Evolutionary conservation across 495 filamentous ascomycete species (phyloP), one percentile per base, ranked within the genome.

Genomic region (Penicillium coprophilum): DNA sequence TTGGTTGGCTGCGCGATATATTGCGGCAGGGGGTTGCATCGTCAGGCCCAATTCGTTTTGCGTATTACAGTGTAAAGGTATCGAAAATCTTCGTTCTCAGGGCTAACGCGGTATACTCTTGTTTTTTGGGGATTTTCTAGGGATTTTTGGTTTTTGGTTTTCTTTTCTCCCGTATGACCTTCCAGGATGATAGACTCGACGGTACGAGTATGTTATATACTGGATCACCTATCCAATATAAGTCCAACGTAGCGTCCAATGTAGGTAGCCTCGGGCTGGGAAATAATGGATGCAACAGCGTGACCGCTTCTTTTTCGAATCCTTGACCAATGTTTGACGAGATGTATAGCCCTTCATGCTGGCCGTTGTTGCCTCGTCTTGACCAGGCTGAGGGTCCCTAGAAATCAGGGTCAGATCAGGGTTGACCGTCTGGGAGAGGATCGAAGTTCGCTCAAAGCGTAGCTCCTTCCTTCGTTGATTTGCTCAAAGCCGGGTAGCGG

Each of bases 401-500:
- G 8, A 50, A 30, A 12, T 27, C 15, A 21, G 32, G 50, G 39
- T 38, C 51, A 39, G 56, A 53, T 56, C 56, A 50, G 38, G 56
- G 66, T 40, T 46, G 60, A 68, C 66, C 66, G 61, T 59, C n/a
- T 11, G 65, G 39, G 50, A 34, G 55, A 48, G 52, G 49, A 38
- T 43, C 11, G 49, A 46, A 40, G 53, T 55, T 65, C 53, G 17
- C 38, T 59, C 32, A 44, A 61, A 47, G 43, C 12, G 21, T 27
- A 41, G 40, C 40, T 39, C 17, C 30, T 39, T 53, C 53, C 36
- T 38, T n/a, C 19, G 46, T 57, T 64, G 63, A 66, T 68, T 66
- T 66, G 61, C 65, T 62, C 59, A 64, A 51, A 61, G 60, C 67
- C 59, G 55, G 61, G 66, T 59, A 71, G 59, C 68, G 71, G 70